Conservation (phyloP, 129 eudicot species). For the Mikania micrantha region DNA sequence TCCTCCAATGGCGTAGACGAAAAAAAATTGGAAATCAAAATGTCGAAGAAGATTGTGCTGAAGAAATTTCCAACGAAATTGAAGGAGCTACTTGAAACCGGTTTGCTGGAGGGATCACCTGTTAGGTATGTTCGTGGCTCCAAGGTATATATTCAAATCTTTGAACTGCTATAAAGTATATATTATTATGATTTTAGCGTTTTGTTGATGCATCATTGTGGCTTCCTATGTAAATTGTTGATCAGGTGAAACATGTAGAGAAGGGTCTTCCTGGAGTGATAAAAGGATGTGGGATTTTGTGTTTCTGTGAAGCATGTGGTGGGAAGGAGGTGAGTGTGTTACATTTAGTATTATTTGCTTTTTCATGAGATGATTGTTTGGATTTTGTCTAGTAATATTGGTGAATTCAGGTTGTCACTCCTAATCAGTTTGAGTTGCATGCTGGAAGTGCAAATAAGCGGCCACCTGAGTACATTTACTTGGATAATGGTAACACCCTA, state of each 20-base stretch:
- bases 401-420: conserved; percentile 47
- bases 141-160: conserved; percentile 39
- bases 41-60: conserved; percentile 37
- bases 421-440: conserved; percentile 74
- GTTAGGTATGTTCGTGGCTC: conserved; percentile 60
- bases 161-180: not conserved
- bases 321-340: conserved; percentile 49
- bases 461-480: conserved; percentile 68
- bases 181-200: not conserved
- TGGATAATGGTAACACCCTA: conserved; percentile 67
- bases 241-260: conserved; percentile 34
- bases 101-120: conserved; percentile 63
- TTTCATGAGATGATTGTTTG: not conserved
- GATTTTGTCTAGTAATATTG: not conserved
- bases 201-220: not conserved
- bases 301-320: conserved; percentile 51
- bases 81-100: conserved; percentile 78
- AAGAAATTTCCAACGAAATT: conserved; percentile 37
- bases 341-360: not conserved
- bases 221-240: conserved; percentile 7
- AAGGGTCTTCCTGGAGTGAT: conserved; percentile 55
- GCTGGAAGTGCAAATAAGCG: conserved; percentile 81
- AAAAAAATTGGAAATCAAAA: conserved; percentile 23
- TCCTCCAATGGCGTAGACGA: not conserved
- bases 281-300: conserved; percentile 54